These are phyloP conservation scores for Sesbania bispinosa DNA, from an alignment of 306 rosid species.

Conservation along the genomic window DNA sequence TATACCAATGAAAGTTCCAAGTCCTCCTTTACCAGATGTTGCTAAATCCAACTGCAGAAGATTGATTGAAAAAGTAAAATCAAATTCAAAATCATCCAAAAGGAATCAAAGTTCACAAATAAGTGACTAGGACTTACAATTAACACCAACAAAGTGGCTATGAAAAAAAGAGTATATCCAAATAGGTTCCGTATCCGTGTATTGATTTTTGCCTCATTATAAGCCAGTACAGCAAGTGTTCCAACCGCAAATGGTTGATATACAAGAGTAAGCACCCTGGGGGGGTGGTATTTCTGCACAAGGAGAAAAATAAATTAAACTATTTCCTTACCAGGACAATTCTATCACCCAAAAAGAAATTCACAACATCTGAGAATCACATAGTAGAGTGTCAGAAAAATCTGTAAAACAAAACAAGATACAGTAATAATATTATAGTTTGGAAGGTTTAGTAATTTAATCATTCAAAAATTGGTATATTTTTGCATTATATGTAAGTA, in stretches of 20 bases:
- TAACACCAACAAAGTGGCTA: constrained; percentile 53
- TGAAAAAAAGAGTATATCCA: constrained; percentile 66
- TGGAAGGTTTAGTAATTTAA: not conserved
- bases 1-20: constrained; percentile 64
- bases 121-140: constrained; percentile 46
- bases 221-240: constrained; percentile 51
- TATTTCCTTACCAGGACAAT: not conserved
- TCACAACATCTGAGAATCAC: not conserved
- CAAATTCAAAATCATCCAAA: constrained; percentile 2
- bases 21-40: constrained; percentile 75
- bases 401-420: not conserved
- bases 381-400: not conserved
- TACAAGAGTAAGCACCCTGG: constrained; percentile 82
- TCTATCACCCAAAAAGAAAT: not conserved
- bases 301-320: not conserved
- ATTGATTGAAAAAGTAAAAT: not conserved
- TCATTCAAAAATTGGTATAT: not conserved
- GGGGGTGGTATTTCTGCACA: constrained; percentile 67
- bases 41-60: constrained; percentile 70
- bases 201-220: constrained; percentile 63
- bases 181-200: constrained; percentile 61
- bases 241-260: constrained; percentile 87
- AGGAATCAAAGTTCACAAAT: not conserved
- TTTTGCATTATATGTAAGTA: not conserved
- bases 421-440: not conserved